Base-by-base conservation (phyloP, 345 rosid genomes). In the Eutrema yunnanense region DNA sequence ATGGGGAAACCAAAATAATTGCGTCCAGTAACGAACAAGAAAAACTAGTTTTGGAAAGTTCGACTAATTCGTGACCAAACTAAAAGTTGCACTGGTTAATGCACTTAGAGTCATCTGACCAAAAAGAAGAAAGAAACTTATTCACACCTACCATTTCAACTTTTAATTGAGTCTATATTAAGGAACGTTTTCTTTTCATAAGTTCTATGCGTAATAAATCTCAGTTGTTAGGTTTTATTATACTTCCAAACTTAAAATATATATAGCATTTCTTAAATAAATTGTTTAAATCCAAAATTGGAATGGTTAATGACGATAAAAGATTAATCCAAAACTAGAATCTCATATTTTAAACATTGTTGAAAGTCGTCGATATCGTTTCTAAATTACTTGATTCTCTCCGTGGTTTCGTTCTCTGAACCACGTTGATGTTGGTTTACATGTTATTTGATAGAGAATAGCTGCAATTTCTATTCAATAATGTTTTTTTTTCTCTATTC, bases 111-210 rank as follows among this genome's bases (percentile, higher is more conserved):
- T 8, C 8, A 65, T 9, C 2, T 40, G 37, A 40, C 11, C 7
- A 29, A 29, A 41, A 29, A 6, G 6, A 12, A 19, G 22, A 33
- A 33, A 10, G 11, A 16, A 33, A 10, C 14, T 44, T 62, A 30
- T 43, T 67, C 11, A 67, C 42, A 67, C 42, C 9, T 3, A 47
- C 48, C 58, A 37, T 69, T 69, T 57, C 62, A 67, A 41, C 12
- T 54, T 69, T 36, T 3, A 22, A 0, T 19, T 43, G 63, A 68
- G 54, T 55, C n/a, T 44, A 6, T 44, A 6, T 44, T 19, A 56
- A 44, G 73, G 36, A 43, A 55, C 6, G 29, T 19, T 41, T 48
- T 42, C 43, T 7, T 32, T 54, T 58, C 4, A 69, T 36, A 26
- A 36, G 33, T 30, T 62, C 6, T 6, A 57, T 8, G 42, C 43